These are phyloP conservation scores for Balakata baccata DNA, from an alignment of 345 rosid species.

Conservation along the genomic window DNA sequence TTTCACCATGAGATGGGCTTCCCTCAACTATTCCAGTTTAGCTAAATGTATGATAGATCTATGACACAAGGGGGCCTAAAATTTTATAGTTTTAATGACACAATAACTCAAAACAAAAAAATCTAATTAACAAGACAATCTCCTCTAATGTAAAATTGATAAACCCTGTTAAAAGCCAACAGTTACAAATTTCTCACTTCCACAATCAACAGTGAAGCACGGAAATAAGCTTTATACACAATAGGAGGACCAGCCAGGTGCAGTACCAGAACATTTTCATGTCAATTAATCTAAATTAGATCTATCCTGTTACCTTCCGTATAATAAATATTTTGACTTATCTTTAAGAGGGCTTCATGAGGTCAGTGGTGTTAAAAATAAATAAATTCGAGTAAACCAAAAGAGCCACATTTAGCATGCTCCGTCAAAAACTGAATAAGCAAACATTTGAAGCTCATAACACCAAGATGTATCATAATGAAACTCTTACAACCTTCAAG, in stretches of 20 bases:
- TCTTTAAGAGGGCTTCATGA: slow-evolving; percentile 11
- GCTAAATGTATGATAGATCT: background rate
- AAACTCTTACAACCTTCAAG: slow-evolving; percentile 65
- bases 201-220: background rate
- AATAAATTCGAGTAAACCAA: background rate
- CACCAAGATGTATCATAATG: slow-evolving; percentile 5
- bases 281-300: slow-evolving; percentile 4
- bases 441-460: slow-evolving; percentile 6
- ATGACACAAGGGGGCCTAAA: background rate
- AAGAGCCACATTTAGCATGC: background rate
- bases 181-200: background rate
- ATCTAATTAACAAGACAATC: background rate
- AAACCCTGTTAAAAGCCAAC: background rate
- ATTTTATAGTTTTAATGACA: background rate
- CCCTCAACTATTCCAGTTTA: background rate
- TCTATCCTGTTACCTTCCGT: background rate
- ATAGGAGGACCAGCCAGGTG: background rate
- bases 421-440: background rate
- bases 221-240: background rate
- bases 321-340: slow-evolving; percentile 3
- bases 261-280: background rate
- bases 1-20: background rate
- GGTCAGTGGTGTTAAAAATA: slow-evolving; percentile 5
- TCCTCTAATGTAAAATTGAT: background rate
- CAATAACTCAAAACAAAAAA: background rate